phyloP scores from a whole-genome alignment of 192 early-diverging fungal genomes.

The Obelidium mucronatum region DNA sequence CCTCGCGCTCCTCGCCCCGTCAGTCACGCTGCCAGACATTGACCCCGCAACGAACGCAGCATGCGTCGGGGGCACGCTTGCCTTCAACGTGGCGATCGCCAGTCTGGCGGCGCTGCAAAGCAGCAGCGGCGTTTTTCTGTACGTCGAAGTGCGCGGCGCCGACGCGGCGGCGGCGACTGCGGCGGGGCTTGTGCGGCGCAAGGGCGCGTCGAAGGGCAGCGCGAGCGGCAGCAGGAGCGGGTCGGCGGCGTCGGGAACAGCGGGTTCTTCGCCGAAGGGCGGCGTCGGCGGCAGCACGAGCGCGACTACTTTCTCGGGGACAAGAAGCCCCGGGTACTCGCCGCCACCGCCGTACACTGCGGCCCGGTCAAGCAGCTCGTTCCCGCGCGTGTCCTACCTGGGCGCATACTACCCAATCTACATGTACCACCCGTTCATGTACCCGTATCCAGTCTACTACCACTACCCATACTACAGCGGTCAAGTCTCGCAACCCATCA shows the following conservation, averaged over 20 bases:
- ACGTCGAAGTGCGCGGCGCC: background rate
- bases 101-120: background rate
- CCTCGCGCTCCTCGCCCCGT: background rate
- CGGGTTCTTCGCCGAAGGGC: too few species aligned
- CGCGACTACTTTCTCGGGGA: background rate
- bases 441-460: background rate
- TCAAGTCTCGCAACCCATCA: background rate
- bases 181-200: background rate
- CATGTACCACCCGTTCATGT: background rate
- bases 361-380: background rate
- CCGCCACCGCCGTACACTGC: background rate
- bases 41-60: background rate
- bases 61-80: constrained; percentile 2
- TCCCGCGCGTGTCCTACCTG: background rate
- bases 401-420: background rate
- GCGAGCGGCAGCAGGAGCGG: background rate
- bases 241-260: too few species aligned
- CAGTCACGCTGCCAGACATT: background rate
- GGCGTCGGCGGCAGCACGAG: background rate
- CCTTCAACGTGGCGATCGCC: background rate
- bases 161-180: background rate
- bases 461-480: background rate
- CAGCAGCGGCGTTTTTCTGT: constrained; percentile 2
- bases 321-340: background rate
- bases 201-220: background rate